Conservation (phyloP, 2,329 filamentous ascomycete genomes). For the Fusarium coicis region DNA sequence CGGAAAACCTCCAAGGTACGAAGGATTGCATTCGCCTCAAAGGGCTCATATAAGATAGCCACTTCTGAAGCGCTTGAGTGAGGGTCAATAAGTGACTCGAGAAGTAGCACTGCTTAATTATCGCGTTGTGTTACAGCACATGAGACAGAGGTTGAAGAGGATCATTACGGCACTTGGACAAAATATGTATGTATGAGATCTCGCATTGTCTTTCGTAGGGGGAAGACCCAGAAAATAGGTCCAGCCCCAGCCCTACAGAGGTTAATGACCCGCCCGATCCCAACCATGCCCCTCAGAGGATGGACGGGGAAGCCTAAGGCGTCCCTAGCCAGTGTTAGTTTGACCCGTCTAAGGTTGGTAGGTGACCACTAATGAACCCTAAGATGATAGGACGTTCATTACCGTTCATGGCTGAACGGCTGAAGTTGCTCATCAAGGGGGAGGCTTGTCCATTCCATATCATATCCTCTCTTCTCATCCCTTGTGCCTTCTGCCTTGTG, state of each 20-base stretch:
- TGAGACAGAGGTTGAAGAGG: not conserved
- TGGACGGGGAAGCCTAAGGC: constrained; percentile 10
- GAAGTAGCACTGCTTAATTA: not conserved
- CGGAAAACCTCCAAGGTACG: not conserved
- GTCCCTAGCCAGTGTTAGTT: not conserved
- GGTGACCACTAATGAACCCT: not conserved
- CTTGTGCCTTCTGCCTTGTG: not conserved
- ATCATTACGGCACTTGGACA: constrained; percentile 4
- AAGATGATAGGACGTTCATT: not conserved
- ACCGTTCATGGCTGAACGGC: constrained; percentile 28
- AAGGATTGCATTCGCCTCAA: not conserved
- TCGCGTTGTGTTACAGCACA: not conserved
- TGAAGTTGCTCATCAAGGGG: constrained; percentile 25
- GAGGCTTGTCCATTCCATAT: constrained; percentile 19
- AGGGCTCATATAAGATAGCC: not conserved
- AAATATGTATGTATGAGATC: not conserved
- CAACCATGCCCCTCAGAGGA: constrained; percentile 2
- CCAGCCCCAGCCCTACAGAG: constrained; percentile 23
- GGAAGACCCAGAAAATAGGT: constrained; percentile 11
- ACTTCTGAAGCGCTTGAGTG: constrained; percentile 1
- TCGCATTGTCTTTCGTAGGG: not conserved
- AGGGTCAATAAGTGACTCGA: not conserved
- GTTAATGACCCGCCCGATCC: constrained; percentile 16
- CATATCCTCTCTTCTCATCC: not conserved
- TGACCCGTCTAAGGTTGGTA: not conserved